Conservation (phyloP, 805 yeast genomes). For the Cyberlindnera maritima region DNA sequence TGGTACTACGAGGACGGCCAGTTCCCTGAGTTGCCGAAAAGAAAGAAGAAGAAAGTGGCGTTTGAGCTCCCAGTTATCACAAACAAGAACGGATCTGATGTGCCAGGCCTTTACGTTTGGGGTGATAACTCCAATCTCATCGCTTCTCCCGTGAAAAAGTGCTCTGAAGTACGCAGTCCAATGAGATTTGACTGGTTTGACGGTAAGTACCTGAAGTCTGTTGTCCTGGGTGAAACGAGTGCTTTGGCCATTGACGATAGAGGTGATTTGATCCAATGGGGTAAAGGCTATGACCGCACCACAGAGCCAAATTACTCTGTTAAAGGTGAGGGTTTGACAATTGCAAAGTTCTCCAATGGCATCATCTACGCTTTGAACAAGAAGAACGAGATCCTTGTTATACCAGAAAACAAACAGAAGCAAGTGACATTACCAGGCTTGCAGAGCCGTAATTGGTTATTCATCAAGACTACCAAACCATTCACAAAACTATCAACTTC, state of each 20-base stretch:
- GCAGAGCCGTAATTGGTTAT: conserved; percentile 15
- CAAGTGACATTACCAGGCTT: conserved; percentile 14
- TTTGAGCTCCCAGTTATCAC: conserved; percentile 31
- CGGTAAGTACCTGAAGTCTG: conserved; percentile 51
- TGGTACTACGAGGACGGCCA: conserved; percentile 31
- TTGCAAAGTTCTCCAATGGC: conserved; percentile 52
- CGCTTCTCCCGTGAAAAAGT: conserved; percentile 28
- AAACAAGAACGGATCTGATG: conserved; percentile 35
- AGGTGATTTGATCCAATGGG: conserved; percentile 79
- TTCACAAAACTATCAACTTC: conserved; percentile 8
- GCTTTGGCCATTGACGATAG: conserved; percentile 56
- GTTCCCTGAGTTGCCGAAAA: conserved; percentile 22
- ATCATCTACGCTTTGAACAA: conserved; percentile 45
- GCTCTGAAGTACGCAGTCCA: conserved; percentile 47
- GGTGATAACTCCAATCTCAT: conserved; percentile 49
- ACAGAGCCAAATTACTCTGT: conserved; percentile 36
- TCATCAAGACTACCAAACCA: conserved; percentile 8
- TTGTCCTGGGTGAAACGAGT: conserved; percentile 45
- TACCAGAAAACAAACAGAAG: conserved; percentile 28
- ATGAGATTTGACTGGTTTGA: conserved; percentile 64
- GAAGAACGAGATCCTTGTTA: conserved; percentile 32
- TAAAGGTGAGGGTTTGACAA: conserved; percentile 43
- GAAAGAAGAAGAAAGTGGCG: conserved; percentile 22
- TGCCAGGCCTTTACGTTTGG: conserved; percentile 63
- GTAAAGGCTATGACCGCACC: conserved; percentile 36